A percentile compares a stretch with the other conserved stretches of the same genome.
phyloP scores from a whole-genome alignment of 2,329 filamentous ascomycete species.

The Colletotrichum scovillei region DNA sequence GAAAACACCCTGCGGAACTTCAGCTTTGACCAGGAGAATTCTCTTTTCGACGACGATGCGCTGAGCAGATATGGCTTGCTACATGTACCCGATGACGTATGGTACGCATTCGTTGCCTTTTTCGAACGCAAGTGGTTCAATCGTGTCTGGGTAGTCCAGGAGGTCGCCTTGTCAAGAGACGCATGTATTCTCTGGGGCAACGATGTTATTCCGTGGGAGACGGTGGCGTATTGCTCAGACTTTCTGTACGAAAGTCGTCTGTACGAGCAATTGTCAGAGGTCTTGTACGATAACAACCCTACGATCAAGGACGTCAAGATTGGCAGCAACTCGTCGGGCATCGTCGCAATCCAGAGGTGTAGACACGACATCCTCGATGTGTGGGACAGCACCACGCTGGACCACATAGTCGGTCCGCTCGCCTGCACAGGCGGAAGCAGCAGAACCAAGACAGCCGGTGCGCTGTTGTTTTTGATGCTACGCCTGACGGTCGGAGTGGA shows the following conservation, averaged over 20 bases:
- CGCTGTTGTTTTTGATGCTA: constrained; percentile 33
- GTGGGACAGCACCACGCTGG: constrained; percentile 18
- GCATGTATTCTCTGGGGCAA: constrained; percentile 32
- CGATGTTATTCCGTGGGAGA: constrained; percentile 26
- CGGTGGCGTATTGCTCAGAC: constrained; percentile 20
- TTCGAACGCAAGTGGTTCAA: constrained; percentile 35
- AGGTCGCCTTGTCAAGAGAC: constrained; percentile 32
- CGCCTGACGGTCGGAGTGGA: constrained; percentile 31
- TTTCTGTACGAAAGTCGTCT: constrained; percentile 26
- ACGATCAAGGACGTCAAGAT: constrained; percentile 12
- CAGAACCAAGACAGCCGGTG: constrained; percentile 6
- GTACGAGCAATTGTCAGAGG: constrained; percentile 18
- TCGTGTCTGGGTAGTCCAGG: constrained; percentile 36
- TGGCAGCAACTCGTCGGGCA: constrained; percentile 18
- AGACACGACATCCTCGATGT: constrained; percentile 1
- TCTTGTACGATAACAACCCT: constrained; percentile 21
- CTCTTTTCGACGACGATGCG: not conserved
- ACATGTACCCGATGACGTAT: not conserved
- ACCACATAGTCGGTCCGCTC: constrained; percentile 10
- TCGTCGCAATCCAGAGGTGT: constrained; percentile 28
- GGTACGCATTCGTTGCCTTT: constrained; percentile 32
- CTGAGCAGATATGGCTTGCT: constrained; percentile 3
- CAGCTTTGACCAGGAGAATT: not conserved
- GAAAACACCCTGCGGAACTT: constrained; percentile 1
- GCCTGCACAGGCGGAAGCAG: not conserved